Conservation (phyloP, 768 basidiomycete species). For the Crepidotus variabilis region DNA sequence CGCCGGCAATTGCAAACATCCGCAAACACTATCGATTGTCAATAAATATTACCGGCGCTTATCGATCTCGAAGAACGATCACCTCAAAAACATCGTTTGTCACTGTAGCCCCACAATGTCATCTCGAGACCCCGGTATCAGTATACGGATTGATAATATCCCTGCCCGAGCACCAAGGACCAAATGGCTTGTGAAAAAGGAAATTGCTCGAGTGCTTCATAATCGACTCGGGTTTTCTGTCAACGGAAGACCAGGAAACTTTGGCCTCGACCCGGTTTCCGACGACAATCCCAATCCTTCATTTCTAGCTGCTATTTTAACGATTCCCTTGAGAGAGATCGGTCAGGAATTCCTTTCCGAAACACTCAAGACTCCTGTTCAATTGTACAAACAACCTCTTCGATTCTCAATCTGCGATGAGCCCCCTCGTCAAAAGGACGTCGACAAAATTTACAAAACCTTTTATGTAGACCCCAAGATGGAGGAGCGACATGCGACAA, state of each 20-base stretch:
- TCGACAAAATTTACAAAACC: not conserved
- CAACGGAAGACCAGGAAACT: not conserved
- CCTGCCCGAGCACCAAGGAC: not conserved
- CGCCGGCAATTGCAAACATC: not conserved
- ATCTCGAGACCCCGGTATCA: not conserved
- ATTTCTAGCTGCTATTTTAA: not conserved
- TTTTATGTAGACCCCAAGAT: not conserved
- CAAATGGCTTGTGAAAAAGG: not conserved
- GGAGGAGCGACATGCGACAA: not conserved
- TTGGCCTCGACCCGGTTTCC: not conserved
- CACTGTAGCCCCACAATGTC: not conserved
- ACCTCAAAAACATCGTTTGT: no score
- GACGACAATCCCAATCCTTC: not conserved
- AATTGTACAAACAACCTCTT: not conserved
- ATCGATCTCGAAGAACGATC: no score
- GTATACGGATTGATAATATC: not conserved
- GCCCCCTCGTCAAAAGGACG: not conserved
- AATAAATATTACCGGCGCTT: not conserved
- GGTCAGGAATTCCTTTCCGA: not conserved
- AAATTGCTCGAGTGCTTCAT: not conserved
- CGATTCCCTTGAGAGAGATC: not conserved
- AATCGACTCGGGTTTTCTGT: not conserved
- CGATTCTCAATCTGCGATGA: not conserved
- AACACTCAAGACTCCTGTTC: not conserved
- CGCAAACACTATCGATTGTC: not conserved